Evolutionary conservation across 805 yeast species (phyloP), one percentile per base, ranked within the genome.

Genomic region (Candida fluviatilis): DNA sequence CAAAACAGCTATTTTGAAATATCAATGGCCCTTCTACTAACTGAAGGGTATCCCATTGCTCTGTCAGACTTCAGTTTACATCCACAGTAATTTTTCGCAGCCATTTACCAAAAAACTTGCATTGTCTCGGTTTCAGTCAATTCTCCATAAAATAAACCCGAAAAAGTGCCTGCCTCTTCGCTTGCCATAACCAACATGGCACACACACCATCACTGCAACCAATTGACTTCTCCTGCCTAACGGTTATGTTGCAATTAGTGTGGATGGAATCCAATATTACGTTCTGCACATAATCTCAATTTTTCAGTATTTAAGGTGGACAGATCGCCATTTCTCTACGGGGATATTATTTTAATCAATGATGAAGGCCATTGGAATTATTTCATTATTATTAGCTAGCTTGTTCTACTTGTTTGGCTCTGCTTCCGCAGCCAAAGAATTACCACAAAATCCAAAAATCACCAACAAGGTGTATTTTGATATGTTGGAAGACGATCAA

Each of bases 381-480:
- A 12, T 43, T 24, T 41, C 41, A 1, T 16, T 44, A 11, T 24
- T 41, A 11, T 24, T 32, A 3, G 23, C 38, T 10, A 38, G 37
- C 15, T 26, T 35, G 4, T 35, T 38, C 18, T 37, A 34, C 10
- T 38, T 36, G 33, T 39, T 45, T 32, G 35, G 38, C 11, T 25
- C 28, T 14, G 29, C 35, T 11, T 28, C 34, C 15, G 31, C 39
- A 23, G 30, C 35, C 15, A 43, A 37, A 13, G 45, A 34, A 8
- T 34, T 39, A 26, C 37, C 66, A 2, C 71, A 70, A 31, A 60
- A 70, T 47, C 82, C 84, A 28, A 69, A 66, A 35, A 55, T 87
- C 58, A 87, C 96, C 42, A 76, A 80, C 58, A 80, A 80, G 64
- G 96, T 91, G 24, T 91, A 71, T 67, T 89, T 90, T 52, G 96